Conservation (phyloP, 805 yeast genomes). For the Komagataella pastoris region DNA sequence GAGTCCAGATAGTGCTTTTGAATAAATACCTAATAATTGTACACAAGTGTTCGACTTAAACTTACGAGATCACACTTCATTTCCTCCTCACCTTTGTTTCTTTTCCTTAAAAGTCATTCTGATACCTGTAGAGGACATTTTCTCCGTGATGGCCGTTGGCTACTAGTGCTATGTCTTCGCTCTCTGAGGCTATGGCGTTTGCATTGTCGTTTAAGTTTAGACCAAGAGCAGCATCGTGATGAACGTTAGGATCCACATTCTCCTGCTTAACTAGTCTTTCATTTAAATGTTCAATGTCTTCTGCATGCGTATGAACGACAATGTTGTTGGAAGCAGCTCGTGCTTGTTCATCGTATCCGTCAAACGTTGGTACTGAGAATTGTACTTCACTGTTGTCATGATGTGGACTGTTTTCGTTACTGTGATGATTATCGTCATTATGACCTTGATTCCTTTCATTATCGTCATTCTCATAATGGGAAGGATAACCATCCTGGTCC, state of each 20-base stretch:
- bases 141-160: slow-evolving; percentile 21
- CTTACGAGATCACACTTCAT: neutral
- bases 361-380: neutral
- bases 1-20: no score
- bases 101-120: slow-evolving; percentile 9
- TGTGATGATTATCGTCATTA: slow-evolving; percentile 1
- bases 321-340: neutral
- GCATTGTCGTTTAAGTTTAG: slow-evolving; percentile 17
- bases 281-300: neutral
- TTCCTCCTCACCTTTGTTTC: neutral
- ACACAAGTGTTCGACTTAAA: neutral
- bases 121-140: slow-evolving; percentile 17
- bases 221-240: slow-evolving; percentile 16
- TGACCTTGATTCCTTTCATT: slow-evolving; percentile 5
- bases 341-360: neutral
- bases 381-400: neutral
- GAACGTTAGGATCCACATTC: slow-evolving; percentile 8
- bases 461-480: slow-evolving; percentile 1
- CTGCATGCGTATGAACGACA: neutral
- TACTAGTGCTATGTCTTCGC: slow-evolving; percentile 19
- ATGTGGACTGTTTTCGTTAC: neutral
- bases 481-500: neutral
- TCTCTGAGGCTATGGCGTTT: slow-evolving; percentile 15
- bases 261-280: neutral
- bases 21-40: no score